phyloP scores from a whole-genome alignment of 2,329 filamentous ascomycete genomes.

The Domatiomyces catenatus region DNA sequence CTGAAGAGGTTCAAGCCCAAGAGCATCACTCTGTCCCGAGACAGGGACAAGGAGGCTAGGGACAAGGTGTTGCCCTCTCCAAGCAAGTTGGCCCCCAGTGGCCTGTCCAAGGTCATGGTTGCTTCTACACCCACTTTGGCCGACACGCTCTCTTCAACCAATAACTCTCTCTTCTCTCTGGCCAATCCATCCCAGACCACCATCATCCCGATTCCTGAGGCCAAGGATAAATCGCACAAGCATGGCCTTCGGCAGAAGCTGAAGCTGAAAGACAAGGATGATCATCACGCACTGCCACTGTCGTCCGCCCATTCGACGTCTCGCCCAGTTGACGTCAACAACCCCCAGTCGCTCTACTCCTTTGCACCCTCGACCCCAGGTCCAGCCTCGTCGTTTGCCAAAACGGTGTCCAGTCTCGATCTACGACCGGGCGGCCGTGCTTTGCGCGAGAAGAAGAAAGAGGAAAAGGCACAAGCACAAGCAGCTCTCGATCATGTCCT shows the following conservation, averaged over 20 bases:
- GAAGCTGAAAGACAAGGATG: slow-evolving; percentile 47
- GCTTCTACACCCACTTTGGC: slow-evolving; percentile 45
- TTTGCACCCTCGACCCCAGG: slow-evolving; percentile 51
- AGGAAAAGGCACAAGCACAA: slow-evolving; percentile 39
- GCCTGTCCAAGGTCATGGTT: slow-evolving; percentile 41
- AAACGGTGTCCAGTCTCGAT: slow-evolving; percentile 68
- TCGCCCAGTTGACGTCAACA: slow-evolving; percentile 45
- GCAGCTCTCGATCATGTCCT: slow-evolving; percentile 19
- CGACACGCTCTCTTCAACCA: slow-evolving; percentile 38
- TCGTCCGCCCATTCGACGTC: slow-evolving; percentile 53
- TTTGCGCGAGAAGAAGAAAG: slow-evolving; percentile 65
- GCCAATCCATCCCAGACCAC: slow-evolving; percentile 44
- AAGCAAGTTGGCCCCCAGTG: slow-evolving; percentile 38
- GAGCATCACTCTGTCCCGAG: slow-evolving; percentile 46
- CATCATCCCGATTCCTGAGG: slow-evolving; percentile 27
- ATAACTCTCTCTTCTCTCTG: slow-evolving; percentile 43
- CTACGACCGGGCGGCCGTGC: slow-evolving; percentile 62
- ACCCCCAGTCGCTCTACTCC: slow-evolving; percentile 48
- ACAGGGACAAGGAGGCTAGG: slow-evolving; percentile 36
- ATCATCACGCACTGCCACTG: slow-evolving; percentile 41
- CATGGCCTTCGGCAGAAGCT: slow-evolving; percentile 51
- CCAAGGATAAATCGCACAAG: slow-evolving; percentile 40
- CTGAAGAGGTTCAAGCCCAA: slow-evolving; percentile 58
- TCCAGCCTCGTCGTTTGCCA: slow-evolving; percentile 50
- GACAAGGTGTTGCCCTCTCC: slow-evolving; percentile 43